A percentile compares a stretch with the other conserved stretches of the same genome.
These are phyloP conservation scores for Posidonia oceanica DNA, from an alignment of 116 monocot genomes.

Conservation along the genomic window DNA sequence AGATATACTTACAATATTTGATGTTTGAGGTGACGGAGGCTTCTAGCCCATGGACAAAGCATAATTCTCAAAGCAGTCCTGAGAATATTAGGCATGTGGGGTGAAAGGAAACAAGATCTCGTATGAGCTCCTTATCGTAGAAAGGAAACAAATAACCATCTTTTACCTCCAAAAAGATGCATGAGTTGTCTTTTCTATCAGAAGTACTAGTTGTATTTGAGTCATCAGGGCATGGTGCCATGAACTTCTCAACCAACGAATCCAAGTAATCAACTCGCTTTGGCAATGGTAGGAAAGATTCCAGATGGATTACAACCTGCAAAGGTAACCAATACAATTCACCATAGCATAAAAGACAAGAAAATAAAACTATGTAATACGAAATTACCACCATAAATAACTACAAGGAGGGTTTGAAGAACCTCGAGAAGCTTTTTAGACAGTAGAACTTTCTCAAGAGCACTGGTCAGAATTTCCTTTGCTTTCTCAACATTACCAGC, in stretches of 20 bases:
- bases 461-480: conserved; percentile 50
- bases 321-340: conserved; percentile 3
- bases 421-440: conserved; percentile 89
- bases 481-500: conserved; percentile 67
- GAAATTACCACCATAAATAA: not conserved
- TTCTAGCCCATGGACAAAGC: too few species aligned
- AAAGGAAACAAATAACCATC: not conserved
- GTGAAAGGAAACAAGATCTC: too few species aligned
- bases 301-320: conserved; percentile 87
- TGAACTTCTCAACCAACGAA: conserved; percentile 87
- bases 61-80: too few species aligned
- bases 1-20: too few species aligned
- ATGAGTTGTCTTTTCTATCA: conserved; percentile 85
- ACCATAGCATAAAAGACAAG: not conserved
- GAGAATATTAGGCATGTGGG: too few species aligned
- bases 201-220: conserved; percentile 29
- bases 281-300: conserved; percentile 56
- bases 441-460: conserved; percentile 37
- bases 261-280: conserved; percentile 74
- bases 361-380: not conserved
- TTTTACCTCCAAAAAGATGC: conserved; percentile 88
- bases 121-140: too few species aligned
- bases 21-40: too few species aligned
- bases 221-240: conserved; percentile 46
- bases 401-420: not conserved